Evolutionary conservation across 2,329 filamentous ascomycete species (phyloP), one percentile per base, ranked within the genome.

Genomic region (Fusarium setosum): DNA sequence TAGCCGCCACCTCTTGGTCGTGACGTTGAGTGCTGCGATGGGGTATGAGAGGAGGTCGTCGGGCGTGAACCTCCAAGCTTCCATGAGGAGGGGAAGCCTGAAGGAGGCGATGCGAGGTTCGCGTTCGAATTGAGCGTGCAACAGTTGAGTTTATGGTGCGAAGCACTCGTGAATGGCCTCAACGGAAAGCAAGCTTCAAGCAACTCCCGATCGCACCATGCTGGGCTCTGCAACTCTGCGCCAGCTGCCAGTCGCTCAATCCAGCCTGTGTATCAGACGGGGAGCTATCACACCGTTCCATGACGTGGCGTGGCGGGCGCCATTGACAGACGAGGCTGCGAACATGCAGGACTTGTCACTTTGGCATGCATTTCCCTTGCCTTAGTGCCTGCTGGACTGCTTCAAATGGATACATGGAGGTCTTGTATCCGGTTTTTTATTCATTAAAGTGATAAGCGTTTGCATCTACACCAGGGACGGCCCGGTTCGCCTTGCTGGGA

Each of bases 21-120:
- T 47, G 44, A 47, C 17, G 44, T 47, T 47, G 12, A 47, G 44
- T n/a, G 44, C 44, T 47, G 44, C 44, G 44, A 47, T 24, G 44
- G 26, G 44, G 12, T 47, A 47, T 47, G 44, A n/a, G 29, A 32
- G 24, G 44, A 47, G 44, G 17, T 47, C 44, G 24, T 32, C 24
- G 13, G 44, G 44, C 12, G 24, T 47, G 17, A 26, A 47, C 44
- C 31, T 47, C 42, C 42, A 45, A 17, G 42, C 42, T 10, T 45
- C 42, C 42, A 47, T 47, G 44, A 32, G 44, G 12, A 34, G 7
- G 26, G 26, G 17, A 47, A 31, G 17, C 29, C 5, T 44, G 40
- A 44, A 12, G 40, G 10, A 41, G 24, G 20, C 15, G 38, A 26
- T 44, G 21, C 40, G 40, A n/a, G 24, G 29, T 7, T 32, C 29